phyloP scores from a whole-genome alignment of 2,329 filamentous ascomycete species.

The Pyricularia sp. region DNA sequence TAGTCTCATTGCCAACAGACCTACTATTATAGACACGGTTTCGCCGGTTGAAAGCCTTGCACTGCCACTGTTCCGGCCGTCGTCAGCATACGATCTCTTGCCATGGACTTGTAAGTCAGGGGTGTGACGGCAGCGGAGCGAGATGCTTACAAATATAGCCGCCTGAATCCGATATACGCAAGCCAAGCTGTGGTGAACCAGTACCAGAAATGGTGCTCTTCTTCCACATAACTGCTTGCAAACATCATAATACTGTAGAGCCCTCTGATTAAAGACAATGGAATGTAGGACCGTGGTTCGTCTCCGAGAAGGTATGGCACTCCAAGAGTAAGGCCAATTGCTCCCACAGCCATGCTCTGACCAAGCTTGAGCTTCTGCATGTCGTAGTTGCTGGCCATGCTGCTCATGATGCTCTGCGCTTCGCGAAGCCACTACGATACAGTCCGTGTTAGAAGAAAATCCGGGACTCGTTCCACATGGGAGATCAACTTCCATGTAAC shows the following conservation, averaged over 20 bases:
- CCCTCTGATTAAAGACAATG: conserved; percentile 42
- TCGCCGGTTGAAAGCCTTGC: not conserved
- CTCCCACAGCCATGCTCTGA: conserved; percentile 23
- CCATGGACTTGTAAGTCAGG: not conserved
- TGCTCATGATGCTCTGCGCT: conserved; percentile 75
- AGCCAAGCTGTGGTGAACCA: conserved; percentile 72
- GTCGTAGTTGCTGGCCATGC: conserved; percentile 88
- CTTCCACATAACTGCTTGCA: conserved; percentile 93
- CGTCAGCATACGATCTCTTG: not conserved
- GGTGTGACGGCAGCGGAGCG: not conserved
- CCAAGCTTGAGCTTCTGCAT: conserved; percentile 50
- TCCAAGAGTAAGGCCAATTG: conserved; percentile 31
- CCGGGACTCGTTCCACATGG: not conserved
- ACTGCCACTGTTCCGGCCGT: not conserved
- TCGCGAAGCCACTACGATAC: conserved; percentile 51
- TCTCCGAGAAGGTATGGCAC: conserved; percentile 18
- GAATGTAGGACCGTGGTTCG: conserved; percentile 18
- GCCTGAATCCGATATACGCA: conserved; percentile 38
- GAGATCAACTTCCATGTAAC: conserved; percentile 6
- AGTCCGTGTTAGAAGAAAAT: conserved; percentile 6
- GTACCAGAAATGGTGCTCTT: conserved; percentile 99
- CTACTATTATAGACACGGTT: conserved; percentile 22
- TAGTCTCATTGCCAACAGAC: conserved; percentile 56
- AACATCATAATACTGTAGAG: conserved; percentile 89
- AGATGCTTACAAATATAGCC: conserved; percentile 27